phyloP scores from a whole-genome alignment of 495 filamentous ascomycete species.

The Podospora bellae-mahoneyi region DNA sequence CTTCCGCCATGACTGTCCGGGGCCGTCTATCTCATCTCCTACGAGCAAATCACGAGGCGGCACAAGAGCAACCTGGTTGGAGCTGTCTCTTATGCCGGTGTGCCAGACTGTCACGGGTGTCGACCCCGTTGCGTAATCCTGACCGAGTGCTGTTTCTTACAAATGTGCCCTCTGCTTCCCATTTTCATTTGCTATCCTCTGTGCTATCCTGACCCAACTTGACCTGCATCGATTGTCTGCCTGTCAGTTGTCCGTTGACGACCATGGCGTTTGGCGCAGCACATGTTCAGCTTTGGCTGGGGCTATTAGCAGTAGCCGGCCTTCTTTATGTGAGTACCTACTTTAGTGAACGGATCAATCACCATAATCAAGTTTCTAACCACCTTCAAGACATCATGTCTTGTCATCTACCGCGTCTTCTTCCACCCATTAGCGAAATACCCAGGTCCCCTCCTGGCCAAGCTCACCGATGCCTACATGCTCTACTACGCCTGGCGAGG shows the following conservation, averaged over 20 bases:
- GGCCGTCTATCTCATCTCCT: not conserved
- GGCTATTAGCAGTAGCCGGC: conserved; percentile 16
- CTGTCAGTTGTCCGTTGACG: not conserved
- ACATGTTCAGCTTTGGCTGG: conserved; percentile 35
- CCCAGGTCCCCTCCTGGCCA: conserved; percentile 59
- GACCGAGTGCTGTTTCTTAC: conserved; percentile 3
- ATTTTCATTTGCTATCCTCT: not conserved
- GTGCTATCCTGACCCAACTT: not conserved
- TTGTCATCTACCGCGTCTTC: conserved; percentile 51
- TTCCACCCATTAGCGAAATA: conserved; percentile 67
- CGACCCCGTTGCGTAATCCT: conserved; percentile 14
- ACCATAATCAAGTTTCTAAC: not conserved
- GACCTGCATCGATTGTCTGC: not conserved
- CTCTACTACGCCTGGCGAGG: conserved; percentile 57
- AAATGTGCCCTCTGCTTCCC: not conserved
- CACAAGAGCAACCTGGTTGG: not conserved
- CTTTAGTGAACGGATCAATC: too few relatives aligned
- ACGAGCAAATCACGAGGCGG: not conserved
- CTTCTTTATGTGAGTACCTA: conserved; percentile 27
- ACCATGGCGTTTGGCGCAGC: conserved; percentile 28
- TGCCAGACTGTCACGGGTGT: not conserved
- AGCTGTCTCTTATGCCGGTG: not conserved
- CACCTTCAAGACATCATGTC: conserved; percentile 25
- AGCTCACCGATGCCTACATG: conserved; percentile 54
- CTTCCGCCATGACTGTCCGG: not conserved